Conservation (phyloP, 257 asterid genomes). For the Plantago major region DNA sequence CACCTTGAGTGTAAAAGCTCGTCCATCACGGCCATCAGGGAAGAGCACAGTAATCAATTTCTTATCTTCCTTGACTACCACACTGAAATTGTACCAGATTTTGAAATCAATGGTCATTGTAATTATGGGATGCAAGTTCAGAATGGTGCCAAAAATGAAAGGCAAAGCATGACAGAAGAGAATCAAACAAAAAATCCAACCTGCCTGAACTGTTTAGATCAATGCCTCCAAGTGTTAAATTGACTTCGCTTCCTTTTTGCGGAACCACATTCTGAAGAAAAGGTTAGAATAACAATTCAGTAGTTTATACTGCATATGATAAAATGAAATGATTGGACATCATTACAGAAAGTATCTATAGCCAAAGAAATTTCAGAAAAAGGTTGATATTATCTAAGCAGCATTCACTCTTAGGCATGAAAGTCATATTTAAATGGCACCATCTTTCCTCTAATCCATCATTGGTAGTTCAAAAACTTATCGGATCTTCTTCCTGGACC, state of each 20-base stretch:
- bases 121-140: slow-evolving; percentile 6
- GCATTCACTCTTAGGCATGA: neutral
- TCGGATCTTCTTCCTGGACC: slow-evolving; percentile 7
- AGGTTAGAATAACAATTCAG: slow-evolving; percentile 13
- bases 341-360: neutral
- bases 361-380: neutral
- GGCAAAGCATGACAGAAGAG: slow-evolving; percentile 4
- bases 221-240: slow-evolving; percentile 98
- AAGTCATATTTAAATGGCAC: neutral
- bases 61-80: slow-evolving; percentile 97
- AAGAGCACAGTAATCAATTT: slow-evolving; percentile 87
- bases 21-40: slow-evolving; percentile 95
- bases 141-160: slow-evolving; percentile 8
- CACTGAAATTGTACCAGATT: slow-evolving; percentile 49
- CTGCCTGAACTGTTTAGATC: slow-evolving; percentile 99
- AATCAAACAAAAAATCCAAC: slow-evolving; percentile 44
- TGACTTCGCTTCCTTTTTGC: slow-evolving; percentile 78
- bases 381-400: neutral
- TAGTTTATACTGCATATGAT: slow-evolving; percentile 7
- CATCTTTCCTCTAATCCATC: neutral
- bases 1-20: slow-evolving; percentile 98
- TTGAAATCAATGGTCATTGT: slow-evolving; percentile 8
- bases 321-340: slow-evolving; percentile 10
- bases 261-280: slow-evolving; percentile 62
- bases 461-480: neutral